Percentiles rank a stretch among this genome's conserved stretches.
phyloP scores from a whole-genome alignment of 495 filamentous ascomycete species.

The Staphylotrichum longicolle region DNA sequence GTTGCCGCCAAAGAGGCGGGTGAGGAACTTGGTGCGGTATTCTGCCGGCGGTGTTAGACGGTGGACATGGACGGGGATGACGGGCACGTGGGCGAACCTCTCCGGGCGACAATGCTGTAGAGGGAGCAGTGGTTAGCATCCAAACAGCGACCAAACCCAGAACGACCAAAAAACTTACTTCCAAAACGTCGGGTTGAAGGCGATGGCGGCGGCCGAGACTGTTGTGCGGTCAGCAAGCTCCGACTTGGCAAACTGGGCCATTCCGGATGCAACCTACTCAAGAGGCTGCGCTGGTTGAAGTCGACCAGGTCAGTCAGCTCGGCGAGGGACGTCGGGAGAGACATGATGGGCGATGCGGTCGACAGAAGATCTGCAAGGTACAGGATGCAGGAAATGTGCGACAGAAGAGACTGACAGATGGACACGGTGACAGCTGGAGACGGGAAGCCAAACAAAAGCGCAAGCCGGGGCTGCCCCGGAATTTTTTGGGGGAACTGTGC shows the following conservation, averaged over 20 bases:
- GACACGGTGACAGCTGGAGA: neutral
- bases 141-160: neutral
- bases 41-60: conserved; percentile 51
- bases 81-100: conserved; percentile 50
- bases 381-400: neutral
- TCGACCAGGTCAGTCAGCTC: conserved; percentile 55
- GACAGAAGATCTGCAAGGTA: conserved; percentile 5
- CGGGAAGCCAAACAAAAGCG: neutral
- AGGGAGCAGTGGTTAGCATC: conserved; percentile 23
- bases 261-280: conserved; percentile 45
- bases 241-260: conserved; percentile 3
- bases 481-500: conserved; percentile 13
- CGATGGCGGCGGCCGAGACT: conserved; percentile 67
- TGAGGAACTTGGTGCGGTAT: conserved; percentile 85
- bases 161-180: conserved; percentile 52
- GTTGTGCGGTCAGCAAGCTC: conserved; percentile 20
- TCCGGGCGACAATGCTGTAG: conserved; percentile 60
- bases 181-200: conserved; percentile 79
- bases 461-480: neutral
- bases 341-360: conserved; percentile 26
- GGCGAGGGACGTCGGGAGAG: conserved; percentile 31
- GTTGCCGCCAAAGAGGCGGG: conserved; percentile 79
- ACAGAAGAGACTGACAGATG: too few species aligned
- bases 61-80: neutral
- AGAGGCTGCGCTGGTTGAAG: conserved; percentile 62